Evolutionary conservation across 768 basidiomycete genomes (phyloP), one percentile per base, ranked within the genome.

Genomic region (Leccinum olivaceopallidum): DNA sequence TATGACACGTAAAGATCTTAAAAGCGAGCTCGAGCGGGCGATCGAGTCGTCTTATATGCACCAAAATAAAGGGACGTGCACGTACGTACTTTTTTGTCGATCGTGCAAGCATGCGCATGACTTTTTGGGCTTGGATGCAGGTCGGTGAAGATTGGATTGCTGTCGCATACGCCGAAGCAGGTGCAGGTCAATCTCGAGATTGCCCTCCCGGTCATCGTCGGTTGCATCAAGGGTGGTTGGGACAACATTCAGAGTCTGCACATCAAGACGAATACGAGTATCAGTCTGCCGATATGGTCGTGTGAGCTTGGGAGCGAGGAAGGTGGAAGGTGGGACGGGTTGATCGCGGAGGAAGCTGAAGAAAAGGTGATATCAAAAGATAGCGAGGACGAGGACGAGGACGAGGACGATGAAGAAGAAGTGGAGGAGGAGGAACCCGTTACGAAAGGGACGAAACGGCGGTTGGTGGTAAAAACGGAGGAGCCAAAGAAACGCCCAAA

Each of bases 1-100:
- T 64, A 73, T 99, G 56, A 87, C 83, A 12, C 85, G 89, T 24
- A 95, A 94, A 70, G 91, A 96, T 74, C 82, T 99, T 60, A 98
- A 98, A 73, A 83, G 81, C 52, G 95, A 98, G 69, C 83, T 99
- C 10, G 95, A 96, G 73, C 87, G 89, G 50, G 96, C 96, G 18
- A 87, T 99, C 64, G 88, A 88, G 5, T 94, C 95, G 12, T 95
- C 96, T 3, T 97, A 97, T 75, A 92, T 97, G 88, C 91, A 95
- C 73, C 92, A 95, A 76, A 94, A 95, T 58, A 86, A 85, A 64
- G 97, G 97, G 13, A 97, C 94, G 6, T 93, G 90, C 84, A 86
- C 88, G 92, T 95, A 78, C 55, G 94, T 84, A 18, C 26, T 18
- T 24, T 32, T 32, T 30, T 37, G 34, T 34, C 6, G 18, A 28